Evolutionary conservation across 202 grass and related monocot genomes (phyloP).

Genomic region (Tripidium arundinaceum): DNA sequence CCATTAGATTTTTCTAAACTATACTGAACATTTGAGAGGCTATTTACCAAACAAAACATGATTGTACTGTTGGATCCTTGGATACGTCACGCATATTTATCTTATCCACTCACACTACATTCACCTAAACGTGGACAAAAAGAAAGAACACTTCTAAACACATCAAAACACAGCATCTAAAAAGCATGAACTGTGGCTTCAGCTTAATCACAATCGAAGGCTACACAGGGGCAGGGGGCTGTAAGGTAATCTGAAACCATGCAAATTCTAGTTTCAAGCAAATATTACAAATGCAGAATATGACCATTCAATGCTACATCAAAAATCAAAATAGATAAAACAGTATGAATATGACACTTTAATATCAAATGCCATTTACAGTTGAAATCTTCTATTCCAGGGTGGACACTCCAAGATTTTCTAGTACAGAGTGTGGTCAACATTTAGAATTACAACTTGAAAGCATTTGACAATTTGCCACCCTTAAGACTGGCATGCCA

Average conservation of each 20-base stretch:
- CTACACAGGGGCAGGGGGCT: not conserved
- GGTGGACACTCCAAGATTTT: slow-evolving; percentile 10
- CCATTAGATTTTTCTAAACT: too few species aligned
- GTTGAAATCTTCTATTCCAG: not conserved
- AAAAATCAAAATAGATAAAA: not conserved
- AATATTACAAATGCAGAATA: not conserved
- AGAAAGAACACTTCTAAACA: slow-evolving; percentile 3
- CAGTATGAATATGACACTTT: not conserved
- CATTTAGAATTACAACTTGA: not conserved
- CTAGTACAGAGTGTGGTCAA: not conserved
- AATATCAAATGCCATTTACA: too few species aligned
- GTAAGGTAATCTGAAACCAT: not conserved
- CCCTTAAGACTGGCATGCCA: not conserved
- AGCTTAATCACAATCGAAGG: not conserved
- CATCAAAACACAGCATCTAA: not conserved
- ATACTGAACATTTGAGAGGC: too few species aligned
- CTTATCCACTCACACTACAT: too few species aligned
- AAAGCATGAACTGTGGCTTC: not conserved
- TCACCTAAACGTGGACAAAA: too few species aligned
- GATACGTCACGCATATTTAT: too few species aligned
- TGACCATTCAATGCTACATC: not conserved
- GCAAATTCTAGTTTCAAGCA: not conserved
- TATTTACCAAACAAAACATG: too few species aligned
- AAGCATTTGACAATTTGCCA: not conserved
- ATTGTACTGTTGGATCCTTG: too few species aligned